Evolutionary conservation across 1,284 basidiomycete species (phyloP), one percentile per base, ranked within the genome.

Genomic region (Ustilago shanxiensis): DNA sequence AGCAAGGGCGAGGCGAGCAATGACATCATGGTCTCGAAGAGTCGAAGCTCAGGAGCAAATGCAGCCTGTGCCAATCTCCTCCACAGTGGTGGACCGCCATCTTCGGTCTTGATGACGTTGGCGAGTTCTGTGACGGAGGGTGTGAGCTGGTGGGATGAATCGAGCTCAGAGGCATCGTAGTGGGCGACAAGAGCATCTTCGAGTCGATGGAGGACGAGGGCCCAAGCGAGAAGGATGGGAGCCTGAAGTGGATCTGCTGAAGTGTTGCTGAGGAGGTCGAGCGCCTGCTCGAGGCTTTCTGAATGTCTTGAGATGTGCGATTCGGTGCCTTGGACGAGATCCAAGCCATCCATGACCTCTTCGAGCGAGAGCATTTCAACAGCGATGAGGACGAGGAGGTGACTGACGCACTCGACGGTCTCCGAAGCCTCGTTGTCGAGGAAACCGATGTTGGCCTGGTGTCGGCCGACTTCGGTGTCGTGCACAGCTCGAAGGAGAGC

Each of bases 351-450:
- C 26, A 91, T 89, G 22, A 92, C 86, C n/a, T 88, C 89, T 85
- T 95, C 94, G 26, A 95, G 88, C 78, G 94, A 92, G 53, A 95
- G 88, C 16, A 93, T 89, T 84, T 95, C 93, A 66, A 95, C 86
- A 60, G 90, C 91, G 67, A 95, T 88, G 47, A 95, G 87, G 24
- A 92, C 90, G 90, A 93, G 93, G 20, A 94, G 86, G 7, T 90
- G 90, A 2, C 91, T 89, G 60, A 90, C 89, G 81, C 94, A 93
- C 66, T 91, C 88, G 20, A 90, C 88, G 24, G 93, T 85, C 75
- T 90, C 90, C 41, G 86, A 83, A 37, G 91, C 90, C 83, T 94
- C 93, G 29, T 91, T 90, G 79, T 95, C 93, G 54, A 88, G 81
- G 64, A 85, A 85, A 35, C 90, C 91, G 4, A 89, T 88, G 77